These are phyloP conservation scores for Aurantiochytrium sp. DNA, from an alignment of 108 stramenopile species.

Conservation along the genomic window DNA sequence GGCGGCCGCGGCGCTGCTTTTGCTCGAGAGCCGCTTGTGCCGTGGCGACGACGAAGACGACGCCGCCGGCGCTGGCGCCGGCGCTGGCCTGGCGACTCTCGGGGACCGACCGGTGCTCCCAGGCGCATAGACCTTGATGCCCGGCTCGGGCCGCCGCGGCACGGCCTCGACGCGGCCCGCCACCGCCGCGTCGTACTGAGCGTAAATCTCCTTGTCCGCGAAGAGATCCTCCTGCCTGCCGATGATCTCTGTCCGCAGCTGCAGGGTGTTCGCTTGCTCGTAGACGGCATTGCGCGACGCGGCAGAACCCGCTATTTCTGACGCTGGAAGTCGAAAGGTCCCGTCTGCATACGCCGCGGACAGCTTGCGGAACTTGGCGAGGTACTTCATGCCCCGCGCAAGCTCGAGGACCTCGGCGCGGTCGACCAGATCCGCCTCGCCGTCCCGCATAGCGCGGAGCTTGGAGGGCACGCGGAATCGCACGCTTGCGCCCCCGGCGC, in stretches of 20 bases:
- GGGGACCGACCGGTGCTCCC: no score
- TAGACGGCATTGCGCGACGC: neutral
- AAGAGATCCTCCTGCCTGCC: neutral
- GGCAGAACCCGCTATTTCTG: neutral
- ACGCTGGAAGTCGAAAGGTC: neutral
- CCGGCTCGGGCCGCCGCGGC: neutral
- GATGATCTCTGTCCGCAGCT: neutral
- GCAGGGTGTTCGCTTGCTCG: neutral
- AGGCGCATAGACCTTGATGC: neutral
- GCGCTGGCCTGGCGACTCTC: no score
- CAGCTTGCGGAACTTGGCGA: neutral
- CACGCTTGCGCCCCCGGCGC: neutral
- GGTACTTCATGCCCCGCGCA: constrained; percentile 11
- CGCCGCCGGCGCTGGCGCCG: no score
- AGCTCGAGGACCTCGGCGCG: constrained; percentile 1
- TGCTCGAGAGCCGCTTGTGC: neutral
- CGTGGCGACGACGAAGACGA: no score
- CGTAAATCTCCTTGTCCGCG: neutral
- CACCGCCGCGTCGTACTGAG: neutral
- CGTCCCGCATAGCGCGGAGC: neutral
- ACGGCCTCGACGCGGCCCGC: neutral
- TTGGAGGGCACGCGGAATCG: neutral
- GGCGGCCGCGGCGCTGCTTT: neutral
- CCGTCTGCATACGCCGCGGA: neutral
- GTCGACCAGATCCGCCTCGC: neutral